Evolutionary conservation across 495 filamentous ascomycete genomes (phyloP).

Genomic region (Penicillium ucsense): DNA sequence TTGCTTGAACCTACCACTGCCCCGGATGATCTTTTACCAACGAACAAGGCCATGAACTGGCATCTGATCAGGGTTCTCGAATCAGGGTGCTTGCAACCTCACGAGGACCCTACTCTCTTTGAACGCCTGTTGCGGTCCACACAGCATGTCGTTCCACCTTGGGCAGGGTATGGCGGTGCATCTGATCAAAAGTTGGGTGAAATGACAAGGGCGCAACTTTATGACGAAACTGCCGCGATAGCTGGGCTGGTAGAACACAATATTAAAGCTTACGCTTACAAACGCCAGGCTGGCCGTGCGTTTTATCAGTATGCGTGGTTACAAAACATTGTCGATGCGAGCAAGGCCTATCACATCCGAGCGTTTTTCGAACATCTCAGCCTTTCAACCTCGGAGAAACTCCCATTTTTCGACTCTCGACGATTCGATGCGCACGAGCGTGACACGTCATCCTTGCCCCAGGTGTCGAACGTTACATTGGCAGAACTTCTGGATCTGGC

Average conservation of each 20-base stretch:
- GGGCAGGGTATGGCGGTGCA: conserved; percentile 15
- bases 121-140: conserved; percentile 24
- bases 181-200: conserved; percentile 12
- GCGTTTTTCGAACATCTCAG: conserved; percentile 24
- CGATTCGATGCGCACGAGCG: conserved; percentile 7
- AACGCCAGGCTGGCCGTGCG: conserved; percentile 18
- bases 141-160: conserved; percentile 28
- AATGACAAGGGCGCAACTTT: conserved; percentile 22
- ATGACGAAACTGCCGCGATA: conserved; percentile 28
- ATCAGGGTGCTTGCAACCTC: conserved; percentile 28
- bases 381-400: conserved; percentile 5
- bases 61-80: conserved; percentile 45
- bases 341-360: conserved; percentile 29
- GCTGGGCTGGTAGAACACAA: conserved; percentile 29
- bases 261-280: conserved; percentile 17
- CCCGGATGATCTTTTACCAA: conserved; percentile 13
- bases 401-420: conserved; percentile 12
- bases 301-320: conserved; percentile 25
- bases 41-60: conserved; percentile 33
- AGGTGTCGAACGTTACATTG: conserved; percentile 39
- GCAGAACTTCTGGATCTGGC: conserved; percentile 44
- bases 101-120: conserved; percentile 31
- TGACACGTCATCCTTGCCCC: conserved; percentile 26
- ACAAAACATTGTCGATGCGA: conserved; percentile 28
- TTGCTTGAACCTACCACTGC: conserved; percentile 14